These are phyloP conservation scores for Aspergillus aculeatinus DNA, from an alignment of 2,329 filamentous ascomycete genomes.

Conservation along the genomic window DNA sequence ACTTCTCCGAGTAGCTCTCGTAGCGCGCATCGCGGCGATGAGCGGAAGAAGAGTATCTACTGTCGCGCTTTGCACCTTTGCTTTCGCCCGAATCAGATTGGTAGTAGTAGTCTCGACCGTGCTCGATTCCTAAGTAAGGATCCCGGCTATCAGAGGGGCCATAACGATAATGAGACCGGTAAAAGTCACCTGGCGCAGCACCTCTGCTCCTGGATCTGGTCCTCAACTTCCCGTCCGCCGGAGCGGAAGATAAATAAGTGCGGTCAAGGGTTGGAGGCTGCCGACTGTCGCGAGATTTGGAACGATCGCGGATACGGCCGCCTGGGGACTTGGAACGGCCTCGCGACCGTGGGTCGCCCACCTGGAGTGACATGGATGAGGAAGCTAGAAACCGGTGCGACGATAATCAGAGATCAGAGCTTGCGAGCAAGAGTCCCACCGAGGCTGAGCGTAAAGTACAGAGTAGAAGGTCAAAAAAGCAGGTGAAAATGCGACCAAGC, in stretches of 20 bases:
- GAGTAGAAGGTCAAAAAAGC: neutral
- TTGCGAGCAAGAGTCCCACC: neutral
- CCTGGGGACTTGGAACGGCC: constrained; percentile 47
- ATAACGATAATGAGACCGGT: constrained; percentile 23
- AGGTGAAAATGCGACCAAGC: neutral
- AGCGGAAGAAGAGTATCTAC: constrained; percentile 19
- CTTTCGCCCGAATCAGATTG: constrained; percentile 27
- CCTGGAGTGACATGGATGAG: constrained; percentile 37
- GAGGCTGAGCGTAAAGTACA: neutral
- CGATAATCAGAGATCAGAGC: neutral
- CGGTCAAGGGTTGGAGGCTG: constrained; percentile 30
- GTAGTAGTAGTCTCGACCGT: constrained; percentile 26
- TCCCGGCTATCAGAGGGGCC: constrained; percentile 22
- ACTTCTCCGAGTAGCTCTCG: constrained; percentile 26
- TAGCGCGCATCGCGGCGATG: constrained; percentile 23
- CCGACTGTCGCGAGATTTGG: constrained; percentile 44
- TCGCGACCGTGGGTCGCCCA: constrained; percentile 43
- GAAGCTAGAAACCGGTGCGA: constrained; percentile 8
- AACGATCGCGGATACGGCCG: constrained; percentile 42
- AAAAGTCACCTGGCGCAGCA: constrained; percentile 17
- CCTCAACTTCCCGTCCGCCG: constrained; percentile 26
- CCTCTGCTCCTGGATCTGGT: constrained; percentile 22
- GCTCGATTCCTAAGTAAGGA: constrained; percentile 19
- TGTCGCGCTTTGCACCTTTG: constrained; percentile 12
- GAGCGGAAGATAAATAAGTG: constrained; percentile 32